Base-by-base conservation (phyloP, 2,329 filamentous ascomycete genomes). In the Diaporthe ilicicola region DNA sequence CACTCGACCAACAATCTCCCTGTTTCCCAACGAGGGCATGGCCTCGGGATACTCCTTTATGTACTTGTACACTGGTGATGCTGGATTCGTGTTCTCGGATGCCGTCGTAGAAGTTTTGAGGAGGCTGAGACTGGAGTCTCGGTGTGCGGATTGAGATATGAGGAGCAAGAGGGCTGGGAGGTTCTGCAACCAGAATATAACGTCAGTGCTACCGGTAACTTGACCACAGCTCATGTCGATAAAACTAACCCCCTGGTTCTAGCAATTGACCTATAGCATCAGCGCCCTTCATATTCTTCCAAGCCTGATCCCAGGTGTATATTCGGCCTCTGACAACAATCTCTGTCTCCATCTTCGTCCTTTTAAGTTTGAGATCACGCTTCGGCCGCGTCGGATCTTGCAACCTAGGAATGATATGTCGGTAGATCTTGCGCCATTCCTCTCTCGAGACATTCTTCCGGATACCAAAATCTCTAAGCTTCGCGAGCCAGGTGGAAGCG, bases 231-330 rank as follows among this genome's bases (percentile, higher is more conserved):
- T 2, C 0, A 15, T 37, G 12, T 2, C 10, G 3, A 55, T 29
- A 4, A 8, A 22, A 44, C 29, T 19, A 51, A 48, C 46, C 46
- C 32, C 27, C 27, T 15, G 27, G 15, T 10, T n/a, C 4, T 34
- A 19, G 27, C 4, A n/a, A 6, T 17, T 54, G 51, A 19, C 51
- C 51, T 34, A 32, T 54, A 2, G 27, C 61, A n/a, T 37, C 15
- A 1, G 61, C 61, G 34, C n/a, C 39, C 17, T 39, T 53, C 61
- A 53, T 65, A 3, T 42, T 65, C 46, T 42, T 65, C 61, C 61
- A 65, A 5, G 48, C 46, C 37, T 65, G 7, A 9, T 65, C 29
- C 61, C 44, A 51, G 13, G 3, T 62, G 39, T 62, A 62, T 24
- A 1, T n/a, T 29, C 56, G 46, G 15, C 39, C 37, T 46, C 44